Evolutionary conservation across 192 early-diverging fungal species (phyloP).

Genomic region (Coemansia aciculifera): DNA sequence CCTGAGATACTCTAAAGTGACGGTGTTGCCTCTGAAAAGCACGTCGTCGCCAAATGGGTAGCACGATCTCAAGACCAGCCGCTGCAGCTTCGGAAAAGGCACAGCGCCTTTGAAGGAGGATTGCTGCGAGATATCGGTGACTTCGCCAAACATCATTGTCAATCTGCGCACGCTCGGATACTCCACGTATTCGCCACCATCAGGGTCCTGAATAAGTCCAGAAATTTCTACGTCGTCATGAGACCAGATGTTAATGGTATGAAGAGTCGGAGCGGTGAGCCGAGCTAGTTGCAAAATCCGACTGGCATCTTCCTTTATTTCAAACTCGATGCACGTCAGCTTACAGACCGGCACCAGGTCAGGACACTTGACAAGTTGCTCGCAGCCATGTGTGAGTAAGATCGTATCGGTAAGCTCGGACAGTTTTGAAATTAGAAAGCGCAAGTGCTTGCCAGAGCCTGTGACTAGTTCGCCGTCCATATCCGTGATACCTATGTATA

Average conservation of each 20-base stretch:
- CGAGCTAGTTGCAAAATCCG: not conserved
- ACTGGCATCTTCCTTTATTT: not conserved
- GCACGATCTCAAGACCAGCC: not conserved
- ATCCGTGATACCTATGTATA: not conserved
- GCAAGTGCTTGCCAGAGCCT: not conserved
- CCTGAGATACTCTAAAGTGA: not conserved
- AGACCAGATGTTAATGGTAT: not conserved
- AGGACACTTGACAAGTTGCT: accelerated
- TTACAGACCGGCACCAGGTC: not conserved
- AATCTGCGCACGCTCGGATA: not conserved
- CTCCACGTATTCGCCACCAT: not conserved
- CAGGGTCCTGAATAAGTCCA: not conserved
- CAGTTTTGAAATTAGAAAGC: not conserved
- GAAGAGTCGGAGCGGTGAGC: not conserved
- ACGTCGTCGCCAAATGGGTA: conserved; percentile 1
- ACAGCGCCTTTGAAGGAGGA: not conserved
- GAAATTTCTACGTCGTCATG: not conserved
- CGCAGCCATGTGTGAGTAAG: not conserved
- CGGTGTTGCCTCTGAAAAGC: not conserved
- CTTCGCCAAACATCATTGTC: no score
- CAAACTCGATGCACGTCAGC: not conserved
- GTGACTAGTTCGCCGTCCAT: accelerated
- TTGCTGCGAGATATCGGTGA: not conserved
- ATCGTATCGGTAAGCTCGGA: not conserved
- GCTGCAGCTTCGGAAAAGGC: not conserved